Evolutionary conservation across 805 yeast species (phyloP).

Genomic region (Metschnikowia sp.): DNA sequence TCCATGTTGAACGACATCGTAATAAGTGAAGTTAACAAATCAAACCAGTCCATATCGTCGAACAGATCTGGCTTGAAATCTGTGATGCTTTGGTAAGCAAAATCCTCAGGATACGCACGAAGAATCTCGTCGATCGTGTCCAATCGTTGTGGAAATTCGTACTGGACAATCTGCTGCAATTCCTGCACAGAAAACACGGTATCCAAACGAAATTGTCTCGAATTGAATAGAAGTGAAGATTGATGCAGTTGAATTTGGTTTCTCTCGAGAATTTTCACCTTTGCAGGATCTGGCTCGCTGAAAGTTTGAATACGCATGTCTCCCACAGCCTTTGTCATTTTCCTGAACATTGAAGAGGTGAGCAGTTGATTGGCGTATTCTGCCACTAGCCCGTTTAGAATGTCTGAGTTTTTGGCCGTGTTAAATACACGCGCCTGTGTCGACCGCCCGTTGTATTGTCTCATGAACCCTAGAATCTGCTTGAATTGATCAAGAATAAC

Average conservation of each 20-base stretch:
- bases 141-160: conserved; percentile 48
- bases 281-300: conserved; percentile 1
- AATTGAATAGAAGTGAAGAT: conserved; percentile 48
- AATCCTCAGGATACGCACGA: conserved; percentile 25
- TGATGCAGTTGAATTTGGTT: conserved; percentile 31
- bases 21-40: conserved; percentile 40
- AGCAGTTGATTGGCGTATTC: conserved; percentile 17
- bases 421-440: conserved; percentile 38
- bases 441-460: conserved; percentile 21
- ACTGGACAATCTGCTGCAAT: conserved; percentile 38
- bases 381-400: conserved; percentile 2
- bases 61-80: conserved; percentile 16
- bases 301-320: conserved; percentile 11
- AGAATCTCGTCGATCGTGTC: conserved; percentile 26
- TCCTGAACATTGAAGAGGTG: conserved; percentile 47
- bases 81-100: conserved; percentile 12
- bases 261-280: conserved; percentile 22
- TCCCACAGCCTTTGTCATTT: conserved; percentile 28
- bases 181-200: conserved; percentile 22
- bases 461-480: conserved; percentile 27
- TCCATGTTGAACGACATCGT: conserved; percentile 44
- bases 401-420: conserved; percentile 13
- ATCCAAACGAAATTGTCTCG: conserved; percentile 45
- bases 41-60: conserved; percentile 44
- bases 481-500: conserved; percentile 43